Base-by-base conservation (phyloP, 2,329 filamentous ascomycete genomes). In the Sporothrix pallida region DNA sequence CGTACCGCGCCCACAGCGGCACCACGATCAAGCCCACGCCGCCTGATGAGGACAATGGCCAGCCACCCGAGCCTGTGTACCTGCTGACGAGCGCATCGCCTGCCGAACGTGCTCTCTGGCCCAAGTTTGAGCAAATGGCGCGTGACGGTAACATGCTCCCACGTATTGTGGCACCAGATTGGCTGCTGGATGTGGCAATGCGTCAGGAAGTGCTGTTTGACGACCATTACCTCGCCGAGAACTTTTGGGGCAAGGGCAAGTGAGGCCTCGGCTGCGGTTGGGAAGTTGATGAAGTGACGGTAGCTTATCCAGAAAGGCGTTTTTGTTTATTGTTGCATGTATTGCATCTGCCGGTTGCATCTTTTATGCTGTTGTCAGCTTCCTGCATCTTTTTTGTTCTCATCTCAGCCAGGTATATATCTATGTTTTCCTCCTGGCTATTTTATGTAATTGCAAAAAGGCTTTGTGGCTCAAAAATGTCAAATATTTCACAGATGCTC, bases 161-260 rank as follows among this genome's bases (percentile, higher is more conserved):
- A 2, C 87, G 92, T 71, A 90, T 99, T 56, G 94, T 98, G 31
- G 88, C 88, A 65, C 89, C 92, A 2, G 95, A 99, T 80, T 99
- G 96, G 96, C 81, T 99, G 78, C 84, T 99, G 73, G 92, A 95
- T 79, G 91, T 94, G 74, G 93, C 94, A 4, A 95, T 99, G 93
- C 90, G 89, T 78, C 96, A 99, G 83, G 87, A 94, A 81, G 84
- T 96, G 76, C 85, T 86, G n/a, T 91, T 90, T 81, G 85, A 90
- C 73, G 83, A 90, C 56, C 87, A 86, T 77, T 94, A 93, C 79
- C 80, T 90, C 69, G 76, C 76, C 12, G 31, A 17, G 52, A 72
- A 84, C 73, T 78, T 77, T 44, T 78, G 74, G 73, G 67, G 68
- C 15, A 50, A 67, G 20, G 62, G 26, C 5, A 69, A n/a, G 9